Base-by-base conservation (phyloP, 2,329 filamentous ascomycete species). In the Pestalotiopsis sp. region DNA sequence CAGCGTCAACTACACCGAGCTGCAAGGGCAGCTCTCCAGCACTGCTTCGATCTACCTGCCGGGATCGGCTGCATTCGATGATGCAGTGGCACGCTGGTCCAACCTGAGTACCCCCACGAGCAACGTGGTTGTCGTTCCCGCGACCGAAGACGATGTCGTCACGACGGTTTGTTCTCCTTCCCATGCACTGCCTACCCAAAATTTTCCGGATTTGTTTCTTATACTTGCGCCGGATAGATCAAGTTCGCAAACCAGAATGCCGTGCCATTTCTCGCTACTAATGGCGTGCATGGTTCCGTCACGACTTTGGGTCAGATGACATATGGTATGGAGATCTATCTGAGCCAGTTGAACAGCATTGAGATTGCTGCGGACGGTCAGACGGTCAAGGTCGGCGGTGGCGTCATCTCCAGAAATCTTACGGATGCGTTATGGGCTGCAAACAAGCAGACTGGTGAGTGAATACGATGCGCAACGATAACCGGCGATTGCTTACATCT, bases 261-360 rank as follows among this genome's bases (percentile, higher is more conserved):
- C 2, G 69, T 83, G 1, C 78, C 82, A 0, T 82, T 81, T 63
- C 76, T 84, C 2, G 76, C 81, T 0, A 77, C 78, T 63, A 81
- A 77, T 67, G 78, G 81, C 3, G 78, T 77, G 4, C 82, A 85
- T 58, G 83, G 83, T 4, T 74, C 78, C 1, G 74, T 81, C 12
- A 79, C 74, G 36, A 81, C 79, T 0, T 66, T 83, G 12, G 80
- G 79, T 1, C 76, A 75, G 23, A 77, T 84, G 73, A 69, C 80
- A 1, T 70, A 79, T 66, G 83, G 83, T 0, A 81, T 85, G 27
- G 75, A 79, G 36, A 84, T 85, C 63, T 79, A 77, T 65, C 66
- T 85, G 69, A 72, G 73, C 17, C 74, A 80, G 52, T 62, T 84
- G 56, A 80, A 75, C 71, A 75, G 72, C 9, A 74, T 84, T 14